Conservation (phyloP, 192 early-diverging fungal species). For the Rhizophagus clarus region DNA sequence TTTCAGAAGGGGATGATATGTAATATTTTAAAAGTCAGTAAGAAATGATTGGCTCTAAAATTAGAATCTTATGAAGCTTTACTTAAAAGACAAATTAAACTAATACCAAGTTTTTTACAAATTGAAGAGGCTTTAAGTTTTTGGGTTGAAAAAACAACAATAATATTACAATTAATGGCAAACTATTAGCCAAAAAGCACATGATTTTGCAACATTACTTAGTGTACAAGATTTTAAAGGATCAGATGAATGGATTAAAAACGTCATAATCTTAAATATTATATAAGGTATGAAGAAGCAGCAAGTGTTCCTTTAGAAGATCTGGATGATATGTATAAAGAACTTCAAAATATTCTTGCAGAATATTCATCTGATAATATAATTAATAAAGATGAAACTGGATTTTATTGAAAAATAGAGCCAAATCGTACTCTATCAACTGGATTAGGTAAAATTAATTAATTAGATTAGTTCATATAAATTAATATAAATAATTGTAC, state of each 20-base stretch:
- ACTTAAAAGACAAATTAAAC: background rate
- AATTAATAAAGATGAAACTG: constrained; percentile 13
- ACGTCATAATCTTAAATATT: background rate
- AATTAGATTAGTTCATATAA: background rate
- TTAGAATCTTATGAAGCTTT: background rate
- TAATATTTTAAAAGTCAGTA: constrained; percentile 1
- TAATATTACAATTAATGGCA: background rate
- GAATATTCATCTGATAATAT: background rate
- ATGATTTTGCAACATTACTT: background rate
- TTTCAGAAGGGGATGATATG: background rate
- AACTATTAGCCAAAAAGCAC: background rate
- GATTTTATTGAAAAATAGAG: constrained; percentile 16
- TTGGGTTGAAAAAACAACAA: background rate
- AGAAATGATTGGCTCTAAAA: background rate
- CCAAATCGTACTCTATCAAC: background rate
- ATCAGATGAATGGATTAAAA: constrained; percentile 1
- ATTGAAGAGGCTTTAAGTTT: constrained; percentile 6
- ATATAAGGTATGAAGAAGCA: background rate
- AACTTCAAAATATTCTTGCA: background rate
- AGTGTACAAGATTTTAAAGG: background rate
- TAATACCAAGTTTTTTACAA: background rate
- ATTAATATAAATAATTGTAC: background rate
- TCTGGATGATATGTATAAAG: background rate
- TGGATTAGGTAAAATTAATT: background rate
- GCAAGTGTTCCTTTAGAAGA: constrained; percentile 3